Percentiles rank a stretch among this genome's conserved stretches.
Evolutionary conservation across 257 asterid species (phyloP).

Genomic region (Solanum sitiens): DNA sequence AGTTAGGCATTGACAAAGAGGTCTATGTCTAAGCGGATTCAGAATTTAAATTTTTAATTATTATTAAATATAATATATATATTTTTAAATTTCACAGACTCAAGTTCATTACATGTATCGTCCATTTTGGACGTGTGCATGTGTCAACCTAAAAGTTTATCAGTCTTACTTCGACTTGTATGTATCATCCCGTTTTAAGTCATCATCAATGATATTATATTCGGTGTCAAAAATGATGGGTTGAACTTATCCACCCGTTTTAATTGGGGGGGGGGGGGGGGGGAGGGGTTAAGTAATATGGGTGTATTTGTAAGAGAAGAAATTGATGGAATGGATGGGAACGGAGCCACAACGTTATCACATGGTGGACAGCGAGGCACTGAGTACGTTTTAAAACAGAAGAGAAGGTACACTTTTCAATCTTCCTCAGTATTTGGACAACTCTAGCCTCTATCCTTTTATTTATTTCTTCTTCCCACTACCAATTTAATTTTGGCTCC

Average conservation of each 20-base stretch:
- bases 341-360: conserved; percentile 31
- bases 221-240: not conserved
- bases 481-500: not conserved
- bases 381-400: conserved; percentile 24
- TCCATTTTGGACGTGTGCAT: accelerated
- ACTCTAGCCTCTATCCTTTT: conserved; percentile 15
- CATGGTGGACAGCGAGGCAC: conserved; percentile 76
- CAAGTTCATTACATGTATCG: not conserved
- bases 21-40: not conserved
- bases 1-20: conserved; percentile 1
- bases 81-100: not conserved
- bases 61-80: not conserved
- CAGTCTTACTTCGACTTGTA: not conserved
- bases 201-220: not conserved
- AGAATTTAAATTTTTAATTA: not conserved
- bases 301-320: not conserved
- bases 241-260: not conserved
- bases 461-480: not conserved
- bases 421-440: conserved; percentile 33
- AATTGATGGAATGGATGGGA: conserved; percentile 15
- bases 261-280: no score
- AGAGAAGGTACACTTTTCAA: conserved; percentile 28
- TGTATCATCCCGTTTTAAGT: not conserved
- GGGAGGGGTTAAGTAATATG: not conserved
- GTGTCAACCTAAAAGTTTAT: not conserved